Percentiles rank a stretch among this genome's conserved stretches.
Conservation (phyloP, 2,329 filamentous ascomycete species). For the Fusarium circinatum region DNA sequence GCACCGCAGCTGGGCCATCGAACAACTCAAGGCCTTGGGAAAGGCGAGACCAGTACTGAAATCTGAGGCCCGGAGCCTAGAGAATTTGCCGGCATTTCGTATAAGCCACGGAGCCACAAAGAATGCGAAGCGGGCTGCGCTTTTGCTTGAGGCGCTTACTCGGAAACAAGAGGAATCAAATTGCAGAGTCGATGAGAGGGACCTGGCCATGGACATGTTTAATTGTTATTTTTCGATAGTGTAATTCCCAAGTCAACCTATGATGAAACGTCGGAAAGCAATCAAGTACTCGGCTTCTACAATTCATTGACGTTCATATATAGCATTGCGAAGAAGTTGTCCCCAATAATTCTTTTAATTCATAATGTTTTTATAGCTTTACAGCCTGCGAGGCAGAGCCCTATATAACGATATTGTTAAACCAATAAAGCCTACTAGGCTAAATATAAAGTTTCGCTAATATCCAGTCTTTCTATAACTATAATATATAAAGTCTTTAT, state of each 20-base stretch:
- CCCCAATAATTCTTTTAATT: accelerated
- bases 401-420: background rate
- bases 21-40: background rate
- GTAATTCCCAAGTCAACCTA: background rate
- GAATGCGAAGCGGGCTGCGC: background rate
- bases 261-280: background rate
- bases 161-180: background rate
- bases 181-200: background rate
- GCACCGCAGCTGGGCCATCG: background rate
- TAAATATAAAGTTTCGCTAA: background rate
- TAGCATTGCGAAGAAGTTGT: accelerated
- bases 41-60: background rate
- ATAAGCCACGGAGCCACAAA: background rate
- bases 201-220: slow-evolving; percentile 6
- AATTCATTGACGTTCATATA: accelerated
- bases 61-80: background rate
- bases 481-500: background rate
- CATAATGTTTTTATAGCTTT: no score
- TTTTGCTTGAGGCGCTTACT: background rate
- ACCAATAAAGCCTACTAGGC: accelerated
- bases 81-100: background rate
- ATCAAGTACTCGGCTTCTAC: accelerated
- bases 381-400: accelerated
- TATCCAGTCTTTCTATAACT: background rate
- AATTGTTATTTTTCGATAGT: slow-evolving; percentile 7